A percentile compares a stretch with the other conserved stretches of the same genome.
phyloP scores from a whole-genome alignment of 2,329 filamentous ascomycete genomes.

The Fusarium sp. region DNA sequence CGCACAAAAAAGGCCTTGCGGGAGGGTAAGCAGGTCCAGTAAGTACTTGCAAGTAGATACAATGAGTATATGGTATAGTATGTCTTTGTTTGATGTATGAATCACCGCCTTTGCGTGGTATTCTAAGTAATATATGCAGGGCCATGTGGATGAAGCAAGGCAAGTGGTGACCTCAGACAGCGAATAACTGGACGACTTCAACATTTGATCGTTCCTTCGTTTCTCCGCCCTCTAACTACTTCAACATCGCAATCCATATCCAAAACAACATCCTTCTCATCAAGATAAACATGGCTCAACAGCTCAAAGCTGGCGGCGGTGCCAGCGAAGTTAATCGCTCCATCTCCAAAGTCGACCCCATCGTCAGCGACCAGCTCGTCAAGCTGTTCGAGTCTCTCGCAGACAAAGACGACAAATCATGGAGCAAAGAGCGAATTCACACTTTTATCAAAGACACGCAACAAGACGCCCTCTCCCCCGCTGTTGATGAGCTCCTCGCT shows the following conservation, averaged over 20 bases:
- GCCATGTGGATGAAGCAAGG: slow-evolving; percentile 15
- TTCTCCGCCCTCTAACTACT: slow-evolving; percentile 20
- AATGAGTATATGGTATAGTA: background rate
- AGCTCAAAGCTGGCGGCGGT: slow-evolving; percentile 59
- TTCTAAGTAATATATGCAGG: slow-evolving; percentile 32
- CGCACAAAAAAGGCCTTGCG: too few species aligned
- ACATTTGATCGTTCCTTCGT: slow-evolving; percentile 30
- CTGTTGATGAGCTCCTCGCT: slow-evolving; percentile 44
- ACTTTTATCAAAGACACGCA: slow-evolving; percentile 62
- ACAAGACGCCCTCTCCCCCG: slow-evolving; percentile 51
- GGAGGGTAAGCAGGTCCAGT: too few species aligned
- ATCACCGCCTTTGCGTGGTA: background rate
- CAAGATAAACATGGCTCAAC: slow-evolving; percentile 28
- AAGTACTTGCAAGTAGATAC: too few species aligned
- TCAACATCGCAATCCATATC: slow-evolving; percentile 5
- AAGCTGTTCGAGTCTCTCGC: slow-evolving; percentile 60
- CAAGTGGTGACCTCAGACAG: slow-evolving; percentile 19
- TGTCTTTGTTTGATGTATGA: too few species aligned
- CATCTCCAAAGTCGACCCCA: slow-evolving; percentile 56
- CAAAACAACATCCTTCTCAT: background rate
- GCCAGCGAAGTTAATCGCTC: slow-evolving; percentile 55
- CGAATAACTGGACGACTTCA: slow-evolving; percentile 41
- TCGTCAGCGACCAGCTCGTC: slow-evolving; percentile 57
- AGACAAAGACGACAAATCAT: slow-evolving; percentile 53
- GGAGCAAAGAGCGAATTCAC: slow-evolving; percentile 58